Conservation (phyloP, 371 early-diverging fungal genomes). For the Funneliformis caledonium region DNA sequence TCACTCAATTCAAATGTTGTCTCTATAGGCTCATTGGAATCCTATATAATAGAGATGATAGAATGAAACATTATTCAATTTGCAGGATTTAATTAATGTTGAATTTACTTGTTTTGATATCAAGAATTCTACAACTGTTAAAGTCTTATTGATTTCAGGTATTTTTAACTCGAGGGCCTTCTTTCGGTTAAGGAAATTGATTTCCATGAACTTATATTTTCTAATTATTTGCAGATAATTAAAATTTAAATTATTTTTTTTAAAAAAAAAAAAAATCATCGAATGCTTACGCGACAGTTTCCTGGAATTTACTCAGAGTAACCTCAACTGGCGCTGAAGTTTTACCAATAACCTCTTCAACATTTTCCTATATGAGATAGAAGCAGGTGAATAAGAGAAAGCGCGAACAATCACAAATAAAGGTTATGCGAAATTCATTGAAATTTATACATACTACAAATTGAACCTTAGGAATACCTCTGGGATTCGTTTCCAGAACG, state of each 20-base stretch:
- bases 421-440: not conserved
- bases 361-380: constrained; percentile 70
- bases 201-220: constrained; percentile 97
- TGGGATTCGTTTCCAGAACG: constrained; percentile 78
- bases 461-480: constrained; percentile 95
- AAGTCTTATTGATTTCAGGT: constrained; percentile 95
- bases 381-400: not conserved
- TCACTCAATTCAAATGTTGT: constrained; percentile 93
- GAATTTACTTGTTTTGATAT: constrained; percentile 57
- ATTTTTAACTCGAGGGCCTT: constrained; percentile 86
- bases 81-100: too few relatives aligned
- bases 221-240: constrained; percentile 51
- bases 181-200: constrained; percentile 81
- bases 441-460: constrained; percentile 76
- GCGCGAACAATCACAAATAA: not conserved
- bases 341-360: constrained; percentile 82
- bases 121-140: constrained; percentile 84
- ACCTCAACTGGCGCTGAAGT: constrained; percentile 73
- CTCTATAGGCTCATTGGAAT: constrained; percentile 73
- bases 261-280: constrained; percentile 8
- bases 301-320: constrained; percentile 89
- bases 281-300: constrained; percentile 77
- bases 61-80: not conserved
- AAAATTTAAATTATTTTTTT: not conserved
- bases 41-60: constrained; percentile 43